Base-by-base conservation (phyloP, 345 rosid genomes). In the Sisymbrium irio region DNA sequence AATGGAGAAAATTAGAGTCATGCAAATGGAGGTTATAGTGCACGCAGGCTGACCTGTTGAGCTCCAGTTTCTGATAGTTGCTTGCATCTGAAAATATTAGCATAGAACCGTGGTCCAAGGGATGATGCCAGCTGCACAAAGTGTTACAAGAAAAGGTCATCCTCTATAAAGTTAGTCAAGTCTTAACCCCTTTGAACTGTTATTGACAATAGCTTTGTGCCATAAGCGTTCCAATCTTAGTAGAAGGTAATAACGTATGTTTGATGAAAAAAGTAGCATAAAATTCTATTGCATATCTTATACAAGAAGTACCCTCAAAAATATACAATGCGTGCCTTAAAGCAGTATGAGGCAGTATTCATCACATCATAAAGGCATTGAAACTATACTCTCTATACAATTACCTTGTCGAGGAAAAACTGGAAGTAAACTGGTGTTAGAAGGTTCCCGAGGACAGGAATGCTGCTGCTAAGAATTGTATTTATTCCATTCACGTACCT, bases 31-130 rank as follows among this genome's bases (percentile, higher is more conserved):
- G 56, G 18, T 50, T 18, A 61, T 22, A 27, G 39, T 67, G 35
- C 30, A 25, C 0, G 41, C 22, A 65, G 18, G 73, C 73, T 72
- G 62, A 95, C 99, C 78, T 95, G 98, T 73, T 95, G 97, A 62
- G 99, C 98, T 85, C 98, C 99, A 67, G 99, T 92, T 80, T 95
- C 98, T 40, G 99, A 95, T 81, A 95, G 84, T 40, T 92, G 93
- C 77, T 85, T 95, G 88, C 99, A 95, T 83, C 91, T 92, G 87
- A 95, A 95, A 58, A 95, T 95, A 87, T 90, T 92, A 80, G 83
- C 79, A 71, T 84, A 95, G 84, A 95, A 95, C 50, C 97, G 88
- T 40, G 99, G 99, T 67, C 97, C 99, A 70, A 92, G 92, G 15
- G 98, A 95, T 72, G 99, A 95, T 62, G 97, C 99, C 63, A 95